Conservation (phyloP, 2,329 filamentous ascomycete genomes). For the Aspergillus eucalypticola region DNA sequence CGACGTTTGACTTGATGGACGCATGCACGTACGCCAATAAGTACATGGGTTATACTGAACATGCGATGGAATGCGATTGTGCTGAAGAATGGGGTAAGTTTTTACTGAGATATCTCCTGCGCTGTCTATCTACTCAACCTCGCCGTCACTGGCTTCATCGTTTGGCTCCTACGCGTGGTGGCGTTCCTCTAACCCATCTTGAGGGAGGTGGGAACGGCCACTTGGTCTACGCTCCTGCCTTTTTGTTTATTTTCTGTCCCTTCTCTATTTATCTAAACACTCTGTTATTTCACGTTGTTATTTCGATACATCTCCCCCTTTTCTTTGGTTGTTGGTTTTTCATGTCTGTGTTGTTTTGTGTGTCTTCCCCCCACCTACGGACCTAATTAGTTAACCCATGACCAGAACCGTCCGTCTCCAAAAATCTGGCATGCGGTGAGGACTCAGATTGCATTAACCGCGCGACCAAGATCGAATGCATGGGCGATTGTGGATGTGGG, state of each 20-base stretch:
- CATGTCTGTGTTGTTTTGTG: not conserved
- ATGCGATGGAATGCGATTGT: constrained; percentile 94
- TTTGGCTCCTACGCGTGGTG: not conserved
- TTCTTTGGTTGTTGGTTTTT: no score
- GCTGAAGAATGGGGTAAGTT: constrained; percentile 87
- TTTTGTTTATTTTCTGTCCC: constrained; percentile 1
- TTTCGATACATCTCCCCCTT: no score
- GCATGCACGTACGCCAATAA: constrained; percentile 91
- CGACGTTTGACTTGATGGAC: constrained; percentile 76
- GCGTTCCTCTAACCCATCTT: not conserved
- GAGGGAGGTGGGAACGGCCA: not conserved
- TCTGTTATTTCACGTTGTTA: no score
- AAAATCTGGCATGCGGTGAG: constrained; percentile 86
- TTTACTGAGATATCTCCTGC: constrained; percentile 27
- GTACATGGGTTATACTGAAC: constrained; percentile 85
- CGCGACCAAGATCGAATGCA: constrained; percentile 95
- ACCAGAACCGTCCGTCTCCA: constrained; percentile 51
- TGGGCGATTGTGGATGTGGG: constrained; percentile 83
- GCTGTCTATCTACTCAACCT: constrained; percentile 7
- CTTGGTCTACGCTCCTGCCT: not conserved
- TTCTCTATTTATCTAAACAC: no score
- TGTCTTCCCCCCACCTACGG: not conserved
- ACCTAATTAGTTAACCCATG: constrained; percentile 3
- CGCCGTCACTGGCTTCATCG: constrained; percentile 9
- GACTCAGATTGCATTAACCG: constrained; percentile 99